phyloP scores from a whole-genome alignment of 805 yeast genomes.

The Saturnispora silvae region DNA sequence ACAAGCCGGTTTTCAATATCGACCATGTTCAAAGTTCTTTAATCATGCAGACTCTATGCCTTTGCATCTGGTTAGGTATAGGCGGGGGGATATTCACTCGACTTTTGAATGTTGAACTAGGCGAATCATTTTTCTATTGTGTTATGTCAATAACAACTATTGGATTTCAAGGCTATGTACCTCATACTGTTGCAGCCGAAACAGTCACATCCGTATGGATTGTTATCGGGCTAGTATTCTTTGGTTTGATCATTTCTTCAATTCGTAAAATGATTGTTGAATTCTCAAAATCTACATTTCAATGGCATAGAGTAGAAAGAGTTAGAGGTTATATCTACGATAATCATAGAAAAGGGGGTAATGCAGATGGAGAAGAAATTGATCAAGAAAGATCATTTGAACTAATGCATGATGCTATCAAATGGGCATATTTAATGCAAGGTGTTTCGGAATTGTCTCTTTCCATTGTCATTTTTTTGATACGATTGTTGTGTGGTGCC shows the following conservation, averaged over 20 bases:
- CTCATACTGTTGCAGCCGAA: conserved; percentile 41
- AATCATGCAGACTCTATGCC: conserved; percentile 57
- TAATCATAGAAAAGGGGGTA: conserved; percentile 12
- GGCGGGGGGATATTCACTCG: conserved; percentile 54
- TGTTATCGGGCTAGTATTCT: conserved; percentile 54
- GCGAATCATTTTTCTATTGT: conserved; percentile 63
- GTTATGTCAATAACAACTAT: conserved; percentile 66
- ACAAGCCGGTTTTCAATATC: conserved; percentile 63
- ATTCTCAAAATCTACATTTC: conserved; percentile 51
- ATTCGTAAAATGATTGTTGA: conserved; percentile 53
- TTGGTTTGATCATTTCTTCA: conserved; percentile 67
- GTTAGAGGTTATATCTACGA: conserved; percentile 29
- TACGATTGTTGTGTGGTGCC: conserved; percentile 70
- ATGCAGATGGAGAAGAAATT: not conserved
- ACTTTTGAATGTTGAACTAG: conserved; percentile 40
- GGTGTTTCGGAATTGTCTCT: conserved; percentile 28
- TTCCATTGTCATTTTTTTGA: conserved; percentile 35
- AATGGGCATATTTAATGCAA: conserved; percentile 30
- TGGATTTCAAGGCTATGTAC: conserved; percentile 70
- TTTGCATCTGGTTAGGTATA: conserved; percentile 59
- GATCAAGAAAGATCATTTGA: conserved; percentile 37
- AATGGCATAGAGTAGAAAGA: conserved; percentile 54
- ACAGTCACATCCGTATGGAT: conserved; percentile 55
- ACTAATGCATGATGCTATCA: conserved; percentile 43
- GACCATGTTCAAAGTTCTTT: conserved; percentile 58